Base-by-base conservation (phyloP, 225 moss, liverwort and hornwort species). In the Polytrichum formosum region DNA sequence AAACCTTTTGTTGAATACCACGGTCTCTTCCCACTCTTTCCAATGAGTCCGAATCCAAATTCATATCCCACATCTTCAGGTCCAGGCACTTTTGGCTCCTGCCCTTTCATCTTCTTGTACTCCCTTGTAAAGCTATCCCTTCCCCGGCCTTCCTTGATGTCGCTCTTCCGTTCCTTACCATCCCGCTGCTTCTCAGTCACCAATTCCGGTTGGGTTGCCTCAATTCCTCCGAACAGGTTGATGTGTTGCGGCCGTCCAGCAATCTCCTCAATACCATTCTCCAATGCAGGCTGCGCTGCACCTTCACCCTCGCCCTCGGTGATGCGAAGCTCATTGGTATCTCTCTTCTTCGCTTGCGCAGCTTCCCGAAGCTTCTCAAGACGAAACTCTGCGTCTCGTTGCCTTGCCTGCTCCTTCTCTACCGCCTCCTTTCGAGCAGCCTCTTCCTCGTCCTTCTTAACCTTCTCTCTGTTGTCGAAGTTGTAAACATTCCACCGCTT, bases 401-500 rank as follows among this genome's bases (percentile, higher is more conserved):
- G 91, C 67, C 90, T 83, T 0, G 80, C 87, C 68, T 91, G 91
- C 73, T 92, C 85, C 75, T 75, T 85, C 74, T 86, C 79, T 6
- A 85, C 64, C 30, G 83, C 90, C 71, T 94, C 98, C 82, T 91
- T 80, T 20, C 85, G 81, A 1, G 94, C 94, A 7, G 94, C 98
- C 79, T 76, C 90, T 73, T 98, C 98, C 83, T 98, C 98, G 21
- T 94, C 94, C 55, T 85, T 87, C 70, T 85, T 88, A 56, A 94
- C 92, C 58, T 88, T 89, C 86, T 93, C 96, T 55, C 95, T 85
- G 67, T 93, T 96, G 29, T 96, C 95, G 46, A 96, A 96, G 58
- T 96, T 98, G 78, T 98, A 94, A 26, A 98, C 93, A 30, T 98
- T 98, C 98, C 94, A 98, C 54, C 92, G 81, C 88, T 98, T 94